phyloP scores from a whole-genome alignment of 192 early-diverging fungal species.

The Bifiguratus adelaidae region DNA sequence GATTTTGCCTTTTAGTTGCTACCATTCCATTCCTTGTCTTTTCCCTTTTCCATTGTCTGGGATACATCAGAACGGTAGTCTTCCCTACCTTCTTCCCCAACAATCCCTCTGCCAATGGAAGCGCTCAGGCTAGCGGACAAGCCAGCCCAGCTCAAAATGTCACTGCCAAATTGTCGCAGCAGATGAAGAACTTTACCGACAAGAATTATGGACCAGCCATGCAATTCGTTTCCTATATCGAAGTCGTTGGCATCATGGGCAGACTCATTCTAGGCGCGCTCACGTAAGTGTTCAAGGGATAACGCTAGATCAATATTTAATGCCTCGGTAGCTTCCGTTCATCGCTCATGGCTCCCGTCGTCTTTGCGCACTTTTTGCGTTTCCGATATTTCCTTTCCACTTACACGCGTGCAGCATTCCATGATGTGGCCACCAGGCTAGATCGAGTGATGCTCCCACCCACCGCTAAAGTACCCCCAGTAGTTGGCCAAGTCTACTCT shows the following conservation, averaged over 20 bases:
- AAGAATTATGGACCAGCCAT: conserved; percentile 55
- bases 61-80: conserved; percentile 55
- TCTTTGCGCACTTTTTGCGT: conserved; percentile 61
- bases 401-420: conserved; percentile 31
- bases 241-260: conserved; percentile 60
- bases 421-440: conserved; percentile 18
- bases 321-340: conserved; percentile 12
- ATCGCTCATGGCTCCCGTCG: conserved; percentile 25
- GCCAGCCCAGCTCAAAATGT: conserved; percentile 17
- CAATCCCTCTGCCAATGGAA: conserved; percentile 2
- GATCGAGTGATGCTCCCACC: conserved; percentile 28
- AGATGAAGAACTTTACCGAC: conserved; percentile 38
- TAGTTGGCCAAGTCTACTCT: conserved; percentile 27
- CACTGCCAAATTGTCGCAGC: conserved; percentile 24
- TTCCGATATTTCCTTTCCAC: conserved; percentile 59
- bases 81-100: conserved; percentile 52
- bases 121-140: conserved; percentile 5
- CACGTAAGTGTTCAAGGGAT: conserved; percentile 20
- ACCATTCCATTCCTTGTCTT: conserved; percentile 66
- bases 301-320: not conserved
- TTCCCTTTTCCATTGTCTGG: conserved; percentile 64
- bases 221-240: conserved; percentile 49
- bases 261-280: conserved; percentile 38
- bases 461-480: conserved; percentile 30
- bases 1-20: no score